Evolutionary conservation across 1,139 yeast genomes (phyloP).

Genomic region (Pneumocystis oryctolagi): DNA sequence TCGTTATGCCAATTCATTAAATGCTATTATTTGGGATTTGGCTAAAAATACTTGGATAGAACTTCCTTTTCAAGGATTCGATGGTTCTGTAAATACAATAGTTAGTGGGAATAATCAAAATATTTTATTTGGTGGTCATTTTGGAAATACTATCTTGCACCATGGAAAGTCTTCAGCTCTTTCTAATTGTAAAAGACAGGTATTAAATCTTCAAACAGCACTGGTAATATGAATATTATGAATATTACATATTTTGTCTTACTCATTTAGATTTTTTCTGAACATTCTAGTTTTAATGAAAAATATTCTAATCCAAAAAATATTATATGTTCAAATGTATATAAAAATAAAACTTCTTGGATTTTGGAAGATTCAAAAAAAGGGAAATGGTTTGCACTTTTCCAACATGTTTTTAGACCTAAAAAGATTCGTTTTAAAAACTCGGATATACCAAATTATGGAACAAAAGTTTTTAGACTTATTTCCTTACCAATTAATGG

Average conservation of each 20-base stretch:
- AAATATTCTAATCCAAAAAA: slow-evolving; percentile 28
- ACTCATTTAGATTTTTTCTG: slow-evolving; percentile 18
- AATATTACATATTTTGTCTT: slow-evolving; percentile 36
- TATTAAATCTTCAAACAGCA: slow-evolving; percentile 51
- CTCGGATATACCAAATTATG: slow-evolving; percentile 32
- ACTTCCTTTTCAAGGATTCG: slow-evolving; percentile 69
- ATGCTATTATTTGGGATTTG: slow-evolving; percentile 55
- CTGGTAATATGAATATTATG: slow-evolving; percentile 46
- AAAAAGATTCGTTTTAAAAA: slow-evolving; percentile 62
- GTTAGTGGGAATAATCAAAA: slow-evolving; percentile 33
- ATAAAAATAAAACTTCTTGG: slow-evolving; percentile 37
- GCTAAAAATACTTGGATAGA: slow-evolving; percentile 30
- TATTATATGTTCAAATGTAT: slow-evolving; percentile 45
- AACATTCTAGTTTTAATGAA: slow-evolving; percentile 20
- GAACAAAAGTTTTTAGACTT: slow-evolving; percentile 54
- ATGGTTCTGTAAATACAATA: slow-evolving; percentile 51
- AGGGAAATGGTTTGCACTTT: slow-evolving; percentile 54
- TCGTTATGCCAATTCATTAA: slow-evolving; percentile 38
- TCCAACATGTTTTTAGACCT: slow-evolving; percentile 49
- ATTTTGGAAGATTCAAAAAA: slow-evolving; percentile 34
- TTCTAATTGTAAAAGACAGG: slow-evolving; percentile 18
- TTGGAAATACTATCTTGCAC: slow-evolving; percentile 26
- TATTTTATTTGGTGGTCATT: slow-evolving; percentile 68
- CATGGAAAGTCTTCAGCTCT: slow-evolving; percentile 17
- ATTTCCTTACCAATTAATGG: slow-evolving; percentile 70